A percentile compares a stretch with the other conserved stretches of the same genome.
Conservation (phyloP, 129 eudicot genomes). For the Dittrichia graveolens region DNA sequence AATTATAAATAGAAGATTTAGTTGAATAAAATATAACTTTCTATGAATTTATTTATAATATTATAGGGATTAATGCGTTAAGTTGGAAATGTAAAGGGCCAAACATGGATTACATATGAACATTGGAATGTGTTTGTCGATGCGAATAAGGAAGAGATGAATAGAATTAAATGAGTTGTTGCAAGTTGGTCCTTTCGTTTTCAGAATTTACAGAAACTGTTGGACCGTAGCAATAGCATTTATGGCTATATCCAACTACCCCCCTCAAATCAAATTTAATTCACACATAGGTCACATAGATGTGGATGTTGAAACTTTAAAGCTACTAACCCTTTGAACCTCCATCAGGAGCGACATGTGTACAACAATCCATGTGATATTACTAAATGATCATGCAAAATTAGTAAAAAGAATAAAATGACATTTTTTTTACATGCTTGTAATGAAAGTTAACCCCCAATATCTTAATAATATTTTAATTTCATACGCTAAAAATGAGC, state of each 20-base stretch:
- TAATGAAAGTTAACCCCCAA: too few species aligned
- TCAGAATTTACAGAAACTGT: slow-evolving; percentile 24
- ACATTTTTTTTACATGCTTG: not conserved
- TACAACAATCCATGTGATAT: slow-evolving; percentile 31
- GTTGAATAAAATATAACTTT: too few species aligned
- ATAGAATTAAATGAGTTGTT: slow-evolving; percentile 32
- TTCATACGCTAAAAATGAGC: too few species aligned
- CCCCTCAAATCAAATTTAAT: slow-evolving; percentile 33
- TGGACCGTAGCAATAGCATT: slow-evolving; percentile 33
- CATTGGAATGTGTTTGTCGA: slow-evolving; percentile 18
- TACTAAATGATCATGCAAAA: slow-evolving; percentile 18
- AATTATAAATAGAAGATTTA: too few species aligned
- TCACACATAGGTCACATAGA: slow-evolving; percentile 17
- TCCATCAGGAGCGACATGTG: slow-evolving; percentile 20
- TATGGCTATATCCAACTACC: slow-evolving; percentile 36
- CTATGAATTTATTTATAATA: too few species aligned
- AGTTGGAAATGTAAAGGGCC: not conserved
- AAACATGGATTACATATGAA: slow-evolving; percentile 8
- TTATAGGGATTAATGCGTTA: not conserved
- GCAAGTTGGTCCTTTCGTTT: slow-evolving; percentile 38
- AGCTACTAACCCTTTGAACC: slow-evolving; percentile 31
- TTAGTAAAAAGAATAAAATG: not conserved
- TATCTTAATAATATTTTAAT: too few species aligned
- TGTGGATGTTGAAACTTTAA: slow-evolving; percentile 33
- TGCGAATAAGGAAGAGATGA: not conserved